Percentiles rank a stretch among this genome's conserved stretches.
Evolutionary conservation across 768 basidiomycete genomes (phyloP).

Genomic region (Lepiota brunneoincarnata): DNA sequence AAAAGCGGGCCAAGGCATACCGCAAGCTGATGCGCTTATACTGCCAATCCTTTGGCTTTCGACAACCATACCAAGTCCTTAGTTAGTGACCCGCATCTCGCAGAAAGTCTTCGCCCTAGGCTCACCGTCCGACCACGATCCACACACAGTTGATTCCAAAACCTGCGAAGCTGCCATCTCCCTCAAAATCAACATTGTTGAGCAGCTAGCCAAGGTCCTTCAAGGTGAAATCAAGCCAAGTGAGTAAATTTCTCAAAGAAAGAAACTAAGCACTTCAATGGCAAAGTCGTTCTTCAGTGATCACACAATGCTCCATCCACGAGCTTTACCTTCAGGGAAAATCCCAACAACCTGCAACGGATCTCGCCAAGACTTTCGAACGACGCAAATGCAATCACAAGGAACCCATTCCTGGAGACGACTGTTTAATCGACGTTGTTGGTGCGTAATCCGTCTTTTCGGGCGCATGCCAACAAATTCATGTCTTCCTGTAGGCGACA

Average conservation of each 20-base stretch:
- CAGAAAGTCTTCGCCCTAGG: constrained; percentile 8
- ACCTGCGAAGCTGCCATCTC: constrained; percentile 71
- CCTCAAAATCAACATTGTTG: constrained; percentile 71
- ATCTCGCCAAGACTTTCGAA: constrained; percentile 92
- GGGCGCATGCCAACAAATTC: not conserved
- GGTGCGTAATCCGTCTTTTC: constrained; percentile 45
- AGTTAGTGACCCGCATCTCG: constrained; percentile 42
- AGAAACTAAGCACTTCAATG: constrained; percentile 29
- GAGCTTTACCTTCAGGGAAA: constrained; percentile 87
- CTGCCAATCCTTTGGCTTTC: constrained; percentile 81
- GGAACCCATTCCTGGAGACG: constrained; percentile 79
- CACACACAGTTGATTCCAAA: constrained; percentile 71
- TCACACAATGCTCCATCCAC: constrained; percentile 96
- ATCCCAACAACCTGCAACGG: constrained; percentile 68
- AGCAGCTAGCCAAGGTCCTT: constrained; percentile 72
- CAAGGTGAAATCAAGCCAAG: constrained; percentile 92
- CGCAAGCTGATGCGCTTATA: constrained; percentile 93
- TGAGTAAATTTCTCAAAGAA: constrained; percentile 40
- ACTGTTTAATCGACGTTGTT: constrained; percentile 78
- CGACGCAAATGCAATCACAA: constrained; percentile 93
- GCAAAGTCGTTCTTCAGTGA: constrained; percentile 72
- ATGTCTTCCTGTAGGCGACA: constrained; percentile 46
- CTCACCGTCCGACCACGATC: constrained; percentile 5
- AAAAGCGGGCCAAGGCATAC: constrained; percentile 94
- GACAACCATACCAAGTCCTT: constrained; percentile 92